Percentiles rank a stretch among this genome's conserved stretches.
These are phyloP conservation scores for Colletotrichum sp. DNA, from an alignment of 2,329 filamentous ascomycete species.

Conservation along the genomic window DNA sequence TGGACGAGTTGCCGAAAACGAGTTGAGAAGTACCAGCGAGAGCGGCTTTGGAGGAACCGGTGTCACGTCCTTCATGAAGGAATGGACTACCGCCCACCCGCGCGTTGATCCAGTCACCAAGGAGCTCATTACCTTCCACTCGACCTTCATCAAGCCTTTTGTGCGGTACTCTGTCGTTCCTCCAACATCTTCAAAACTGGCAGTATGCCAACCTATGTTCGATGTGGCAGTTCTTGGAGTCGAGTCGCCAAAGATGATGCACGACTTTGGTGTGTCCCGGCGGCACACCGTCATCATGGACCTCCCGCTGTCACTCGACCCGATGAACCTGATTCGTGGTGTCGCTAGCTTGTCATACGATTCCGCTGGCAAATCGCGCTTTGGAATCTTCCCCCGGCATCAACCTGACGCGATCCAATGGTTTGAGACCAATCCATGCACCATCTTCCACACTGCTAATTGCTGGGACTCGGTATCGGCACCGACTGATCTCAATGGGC, in stretches of 20 bases:
- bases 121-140: slow-evolving; percentile 72
- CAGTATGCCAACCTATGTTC: slow-evolving; percentile 34
- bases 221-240: slow-evolving; percentile 65
- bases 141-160: slow-evolving; percentile 67
- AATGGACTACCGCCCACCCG: slow-evolving; percentile 75
- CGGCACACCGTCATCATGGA: slow-evolving; percentile 71
- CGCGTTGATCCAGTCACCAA: slow-evolving; percentile 67
- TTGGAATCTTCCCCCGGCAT: slow-evolving; percentile 70
- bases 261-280: slow-evolving; percentile 73
- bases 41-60: slow-evolving; percentile 59
- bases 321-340: slow-evolving; percentile 61
- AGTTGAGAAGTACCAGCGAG: slow-evolving; percentile 27
- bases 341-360: slow-evolving; percentile 65
- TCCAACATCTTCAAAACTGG: slow-evolving; percentile 10
- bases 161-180: slow-evolving; percentile 64
- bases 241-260: slow-evolving; percentile 72
- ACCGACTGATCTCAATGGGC: neutral
- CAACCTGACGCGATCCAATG: slow-evolving; percentile 62
- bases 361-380: slow-evolving; percentile 59
- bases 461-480: slow-evolving; percentile 61
- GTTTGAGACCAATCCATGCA: slow-evolving; percentile 71
- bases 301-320: slow-evolving; percentile 68
- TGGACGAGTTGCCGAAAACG: slow-evolving; percentile 60
- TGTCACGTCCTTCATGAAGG: slow-evolving; percentile 64
- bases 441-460: slow-evolving; percentile 76